These are phyloP conservation scores for Tolypocladium tundrense DNA, from an alignment of 2,329 filamentous ascomycete species.

Conservation along the genomic window DNA sequence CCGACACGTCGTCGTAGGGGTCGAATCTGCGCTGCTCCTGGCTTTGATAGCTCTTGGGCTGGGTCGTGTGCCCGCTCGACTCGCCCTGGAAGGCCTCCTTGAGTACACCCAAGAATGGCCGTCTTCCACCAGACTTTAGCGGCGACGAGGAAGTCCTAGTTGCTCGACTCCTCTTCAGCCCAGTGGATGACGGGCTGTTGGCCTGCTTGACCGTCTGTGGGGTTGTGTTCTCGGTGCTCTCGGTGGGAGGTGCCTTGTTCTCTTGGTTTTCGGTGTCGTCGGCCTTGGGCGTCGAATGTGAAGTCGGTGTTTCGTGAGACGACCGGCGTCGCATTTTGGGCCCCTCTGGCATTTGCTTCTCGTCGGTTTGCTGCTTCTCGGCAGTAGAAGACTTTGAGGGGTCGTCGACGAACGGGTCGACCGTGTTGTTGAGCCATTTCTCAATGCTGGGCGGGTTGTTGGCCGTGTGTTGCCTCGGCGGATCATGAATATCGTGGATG, in stretches of 20 bases:
- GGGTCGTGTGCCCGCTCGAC: constrained; percentile 36
- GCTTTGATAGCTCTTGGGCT: constrained; percentile 37
- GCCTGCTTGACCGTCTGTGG: constrained; percentile 9
- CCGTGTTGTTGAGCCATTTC: constrained; percentile 52
- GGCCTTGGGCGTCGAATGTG: not conserved
- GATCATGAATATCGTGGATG: constrained; percentile 49
- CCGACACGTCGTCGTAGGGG: constrained; percentile 12
- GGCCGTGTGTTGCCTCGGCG: constrained; percentile 33
- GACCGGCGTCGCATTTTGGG: constrained; percentile 1
- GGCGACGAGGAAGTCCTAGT: constrained; percentile 40
- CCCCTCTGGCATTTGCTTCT: not conserved
- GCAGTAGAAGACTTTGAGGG: not conserved
- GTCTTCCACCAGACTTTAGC: constrained; percentile 34
- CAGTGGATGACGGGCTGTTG: constrained; percentile 24
- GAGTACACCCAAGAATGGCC: constrained; percentile 46
- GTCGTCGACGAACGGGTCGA: constrained; percentile 50
- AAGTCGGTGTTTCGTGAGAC: not conserved
- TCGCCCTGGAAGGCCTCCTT: constrained; percentile 55
- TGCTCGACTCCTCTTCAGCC: constrained; percentile 45
- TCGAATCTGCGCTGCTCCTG: constrained; percentile 28
- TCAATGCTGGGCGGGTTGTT: constrained; percentile 56
- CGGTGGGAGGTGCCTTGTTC: not conserved
- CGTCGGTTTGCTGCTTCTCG: not conserved
- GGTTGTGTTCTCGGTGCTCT: constrained; percentile 9
- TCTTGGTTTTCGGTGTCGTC: constrained; percentile 4